Conservation (phyloP, 257 asterid genomes). For the Nicotiana obtusifolia region DNA sequence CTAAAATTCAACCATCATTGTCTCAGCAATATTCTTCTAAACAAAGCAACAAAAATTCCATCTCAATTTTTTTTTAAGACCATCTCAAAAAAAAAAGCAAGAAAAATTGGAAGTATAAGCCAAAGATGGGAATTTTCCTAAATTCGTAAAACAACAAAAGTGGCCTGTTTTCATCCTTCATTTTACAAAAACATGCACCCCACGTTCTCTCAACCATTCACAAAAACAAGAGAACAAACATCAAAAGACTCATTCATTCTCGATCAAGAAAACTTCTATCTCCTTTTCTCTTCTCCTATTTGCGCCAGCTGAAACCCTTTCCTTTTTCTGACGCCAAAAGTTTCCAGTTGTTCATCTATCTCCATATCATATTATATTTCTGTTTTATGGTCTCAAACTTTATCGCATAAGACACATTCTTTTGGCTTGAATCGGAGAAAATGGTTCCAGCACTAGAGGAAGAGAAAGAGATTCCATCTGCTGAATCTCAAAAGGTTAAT, state of each 20-base stretch:
- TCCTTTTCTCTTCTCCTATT: background rate
- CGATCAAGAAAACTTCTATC: background rate
- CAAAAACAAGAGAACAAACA: conserved; percentile 13
- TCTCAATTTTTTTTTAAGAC: no score
- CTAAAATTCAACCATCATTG: background rate
- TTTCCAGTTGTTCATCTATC: background rate
- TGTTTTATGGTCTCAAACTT: background rate
- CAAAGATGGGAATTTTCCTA: background rate
- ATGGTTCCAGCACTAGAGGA: conserved; percentile 50
- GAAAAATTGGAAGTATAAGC: background rate
- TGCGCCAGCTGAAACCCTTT: background rate
- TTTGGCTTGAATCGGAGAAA: conserved; percentile 1
- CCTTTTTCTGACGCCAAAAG: background rate
- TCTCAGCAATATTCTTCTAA: background rate
- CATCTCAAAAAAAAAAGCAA: background rate
- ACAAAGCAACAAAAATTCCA: background rate
- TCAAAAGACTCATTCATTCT: background rate
- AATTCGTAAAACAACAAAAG: background rate
- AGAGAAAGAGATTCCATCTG: conserved; percentile 29
- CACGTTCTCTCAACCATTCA: conserved; percentile 21
- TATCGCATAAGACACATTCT: background rate
- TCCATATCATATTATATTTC: background rate
- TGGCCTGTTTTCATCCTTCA: conserved; percentile 11
- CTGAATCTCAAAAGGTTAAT: background rate
- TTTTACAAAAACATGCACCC: conserved; percentile 28